Evolutionary conservation across 495 filamentous ascomycete genomes (phyloP).

Genomic region (Polyplosphaeria fusca): DNA sequence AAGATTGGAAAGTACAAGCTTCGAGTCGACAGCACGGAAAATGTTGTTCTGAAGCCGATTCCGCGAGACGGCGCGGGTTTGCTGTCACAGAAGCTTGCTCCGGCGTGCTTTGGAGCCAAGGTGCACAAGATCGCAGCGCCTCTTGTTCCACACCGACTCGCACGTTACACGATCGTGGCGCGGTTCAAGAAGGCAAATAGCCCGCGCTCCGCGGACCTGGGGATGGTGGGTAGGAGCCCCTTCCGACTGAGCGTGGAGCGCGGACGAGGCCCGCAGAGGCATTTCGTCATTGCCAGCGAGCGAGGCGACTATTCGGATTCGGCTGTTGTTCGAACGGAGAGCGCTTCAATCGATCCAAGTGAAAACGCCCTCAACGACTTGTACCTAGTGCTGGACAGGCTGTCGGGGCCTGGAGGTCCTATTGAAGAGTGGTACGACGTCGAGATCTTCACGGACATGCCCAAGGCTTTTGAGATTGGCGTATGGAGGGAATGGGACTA

Average conservation of each 20-base stretch:
- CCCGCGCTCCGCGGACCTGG: conserved; percentile 33
- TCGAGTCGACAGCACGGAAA: conserved; percentile 59
- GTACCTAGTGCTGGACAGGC: conserved; percentile 76
- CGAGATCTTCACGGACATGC: conserved; percentile 37
- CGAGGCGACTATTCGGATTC: conserved; percentile 67
- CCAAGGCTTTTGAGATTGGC: conserved; percentile 31
- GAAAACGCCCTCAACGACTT: conserved; percentile 51
- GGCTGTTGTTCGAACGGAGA: conserved; percentile 61
- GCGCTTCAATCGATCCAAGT: conserved; percentile 66
- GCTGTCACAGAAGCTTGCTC: conserved; percentile 39
- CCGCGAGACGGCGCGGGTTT: conserved; percentile 66
- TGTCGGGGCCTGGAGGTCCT: conserved; percentile 26
- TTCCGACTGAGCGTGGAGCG: conserved; percentile 63
- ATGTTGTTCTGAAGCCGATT: conserved; percentile 54
- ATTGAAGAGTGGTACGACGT: conserved; percentile 39
- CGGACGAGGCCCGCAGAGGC: conserved; percentile 64
- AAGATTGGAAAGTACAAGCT: conserved; percentile 74
- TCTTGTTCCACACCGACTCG: conserved; percentile 30
- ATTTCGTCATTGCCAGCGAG: conserved; percentile 53
- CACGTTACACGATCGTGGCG: conserved; percentile 14
- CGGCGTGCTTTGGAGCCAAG: conserved; percentile 29
- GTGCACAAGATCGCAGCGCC: conserved; percentile 35
- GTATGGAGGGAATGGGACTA: conserved; percentile 40
- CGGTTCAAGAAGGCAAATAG: conserved; percentile 34
- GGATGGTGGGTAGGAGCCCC: conserved; percentile 50